Evolutionary conservation across 164 flowering plant genomes (phyloP).

Genomic region (Piper betle): DNA sequence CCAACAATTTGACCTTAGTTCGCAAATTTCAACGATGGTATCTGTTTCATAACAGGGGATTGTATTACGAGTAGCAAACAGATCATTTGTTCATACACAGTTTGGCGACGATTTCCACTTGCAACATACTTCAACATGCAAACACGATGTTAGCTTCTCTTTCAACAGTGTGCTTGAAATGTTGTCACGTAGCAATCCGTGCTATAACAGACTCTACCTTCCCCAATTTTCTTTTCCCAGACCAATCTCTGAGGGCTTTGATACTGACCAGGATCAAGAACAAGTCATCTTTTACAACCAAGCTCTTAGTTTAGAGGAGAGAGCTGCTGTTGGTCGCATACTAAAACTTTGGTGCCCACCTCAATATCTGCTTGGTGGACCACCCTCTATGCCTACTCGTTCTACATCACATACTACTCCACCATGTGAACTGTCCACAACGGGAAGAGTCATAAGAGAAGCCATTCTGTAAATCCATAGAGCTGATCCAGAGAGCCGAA

Average conservation of each 20-base stretch:
- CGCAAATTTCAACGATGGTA: no score
- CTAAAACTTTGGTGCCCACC: neutral
- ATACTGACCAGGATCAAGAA: slow-evolving; percentile 1
- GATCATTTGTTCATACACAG: slow-evolving; percentile 16
- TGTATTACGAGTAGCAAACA: neutral
- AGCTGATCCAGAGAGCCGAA: slow-evolving; percentile 4
- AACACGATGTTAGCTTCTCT: slow-evolving; percentile 34
- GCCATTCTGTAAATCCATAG: slow-evolving; percentile 15
- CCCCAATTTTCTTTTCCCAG: slow-evolving; percentile 19
- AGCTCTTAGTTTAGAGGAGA: neutral
- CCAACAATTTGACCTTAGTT: no score
- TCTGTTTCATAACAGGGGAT: neutral
- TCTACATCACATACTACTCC: no score
- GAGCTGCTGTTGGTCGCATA: neutral
- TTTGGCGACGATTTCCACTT: slow-evolving; percentile 29
- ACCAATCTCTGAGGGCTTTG: neutral
- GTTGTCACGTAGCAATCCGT: slow-evolving; percentile 33
- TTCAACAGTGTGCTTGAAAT: slow-evolving; percentile 35
- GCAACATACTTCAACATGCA: slow-evolving; percentile 10
- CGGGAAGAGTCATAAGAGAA: slow-evolving; percentile 15
- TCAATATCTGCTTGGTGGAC: neutral
- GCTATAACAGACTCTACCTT: slow-evolving; percentile 18
- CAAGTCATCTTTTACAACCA: neutral
- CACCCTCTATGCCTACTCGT: neutral
- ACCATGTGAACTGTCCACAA: slow-evolving; percentile 5